Evolutionary conservation across 1,284 basidiomycete species (phyloP), one percentile per base, ranked within the genome.

Genomic region (Rhodotorula sp.): DNA sequence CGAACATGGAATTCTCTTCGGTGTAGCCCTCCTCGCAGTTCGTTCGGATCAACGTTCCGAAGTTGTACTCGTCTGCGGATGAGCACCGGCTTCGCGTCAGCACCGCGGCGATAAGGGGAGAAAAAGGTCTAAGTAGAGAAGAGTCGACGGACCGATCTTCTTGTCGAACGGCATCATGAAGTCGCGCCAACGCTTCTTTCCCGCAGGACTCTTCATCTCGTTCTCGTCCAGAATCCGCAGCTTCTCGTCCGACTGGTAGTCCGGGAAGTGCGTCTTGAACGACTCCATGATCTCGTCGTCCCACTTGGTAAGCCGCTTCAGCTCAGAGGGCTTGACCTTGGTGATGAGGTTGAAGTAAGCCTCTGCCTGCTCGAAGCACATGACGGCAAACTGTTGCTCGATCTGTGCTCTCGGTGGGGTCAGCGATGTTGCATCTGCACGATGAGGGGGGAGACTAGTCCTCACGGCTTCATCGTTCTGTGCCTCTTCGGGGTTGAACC

Each of bases 301-400:
- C 76, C 90, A 83, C 92, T 89, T 89, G 69, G 93, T 93, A 75
- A 97, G 26, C 5, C 75, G 84, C 77, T 85, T 87, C 70, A 98
- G 87, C 60, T 88, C 86, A 67, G 84, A 86, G 60, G 94, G 93
- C 56, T 85, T 81, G 66, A 97, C 87, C 78, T 89, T 90, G 80
- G 91, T 90, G 70, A 98, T 84, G 61, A 99, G 85, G 80, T 93
- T 95, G 91, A 95, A 97, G 84, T 97, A 97, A 10, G 93, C 93
- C 85, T 95, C 92, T 67, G 94, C 91, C 77, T 97, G 93, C 80
- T 97, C 93, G 70, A 98, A 94, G 49, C 93, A 93, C 83, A 91
- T 93, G 66, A 99, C 95, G 38, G 95, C 95, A 80, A 95, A 97
- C 90, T 97, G 94, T 86, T 94, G 95, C 84, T 99, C 95, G 77